Base-by-base conservation (phyloP, 164 flowering plant genomes). In the Santalum album region DNA sequence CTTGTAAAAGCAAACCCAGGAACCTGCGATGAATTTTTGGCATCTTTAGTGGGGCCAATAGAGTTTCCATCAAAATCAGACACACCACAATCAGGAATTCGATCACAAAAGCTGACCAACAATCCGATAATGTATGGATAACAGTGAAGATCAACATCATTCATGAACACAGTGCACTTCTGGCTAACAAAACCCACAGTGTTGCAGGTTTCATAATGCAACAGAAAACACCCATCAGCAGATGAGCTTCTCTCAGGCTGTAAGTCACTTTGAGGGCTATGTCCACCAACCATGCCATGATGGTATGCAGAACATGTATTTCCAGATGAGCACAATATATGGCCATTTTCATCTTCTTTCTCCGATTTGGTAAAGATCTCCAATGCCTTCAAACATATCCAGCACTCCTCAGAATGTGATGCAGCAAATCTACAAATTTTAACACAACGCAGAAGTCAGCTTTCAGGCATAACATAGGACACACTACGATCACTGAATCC, bases 81-180 rank as follows among this genome's bases (percentile, higher is more conserved):
- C 18, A 52, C 22, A 58, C 49, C 59, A 62, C 48, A 62, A 1
- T 44, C 58, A 48, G 71, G 55, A 49, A 89, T 32, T 59, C 56
- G 70, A 45, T 76, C 72, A 55, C 19, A 67, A 61, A 85, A 83
- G 3, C 64, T 69, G 50, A 50, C 51, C 67, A 92, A 56, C 57
- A 69, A 49, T 1, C 82, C 75, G 55, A 81, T 24, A 18, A 83
- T 57, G 49, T 61, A 44, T 12, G 96, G 99, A 57, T 85, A 74
- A 65, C 77, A 72, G 68, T 89, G 96, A 55, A 92, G 53, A 39
- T 92, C 96, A 66, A 74, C 65, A 67, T 80, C 71, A 70, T 49
- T 71, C 62, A 87, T 64, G 46, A 44, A 55, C 14, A 83, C 19
- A 6, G 61, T 57, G 58, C 25, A 73, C 58, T 67, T 62, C 25